Percentiles rank a stretch among this genome's conserved stretches.
Conservation (phyloP, 129 eudicot genomes). For the Lactuca saligna region DNA sequence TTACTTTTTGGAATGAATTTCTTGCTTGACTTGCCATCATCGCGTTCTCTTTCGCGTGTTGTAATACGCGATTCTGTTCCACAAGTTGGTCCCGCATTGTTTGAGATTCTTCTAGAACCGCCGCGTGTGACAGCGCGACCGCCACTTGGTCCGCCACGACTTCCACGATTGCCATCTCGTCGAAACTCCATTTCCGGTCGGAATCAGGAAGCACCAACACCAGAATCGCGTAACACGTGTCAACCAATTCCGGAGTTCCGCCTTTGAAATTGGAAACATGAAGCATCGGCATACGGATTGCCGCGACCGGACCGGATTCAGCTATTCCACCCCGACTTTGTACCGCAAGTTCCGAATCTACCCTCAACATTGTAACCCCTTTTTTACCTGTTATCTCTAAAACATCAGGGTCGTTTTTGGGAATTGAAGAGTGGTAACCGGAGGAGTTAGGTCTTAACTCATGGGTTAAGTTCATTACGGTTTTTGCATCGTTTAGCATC, state of each 20-base stretch:
- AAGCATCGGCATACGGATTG: constrained; percentile 90
- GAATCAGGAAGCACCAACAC: constrained; percentile 65
- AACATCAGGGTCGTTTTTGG: constrained; percentile 67
- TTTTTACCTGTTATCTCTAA: constrained; percentile 54
- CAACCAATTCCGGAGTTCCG: constrained; percentile 75
- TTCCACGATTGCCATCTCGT: constrained; percentile 77
- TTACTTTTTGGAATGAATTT: constrained; percentile 67
- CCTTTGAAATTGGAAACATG: constrained; percentile 83
- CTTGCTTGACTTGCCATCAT: constrained; percentile 89
- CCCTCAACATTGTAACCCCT: constrained; percentile 61
- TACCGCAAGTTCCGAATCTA: constrained; percentile 54
- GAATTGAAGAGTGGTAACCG: constrained; percentile 35
- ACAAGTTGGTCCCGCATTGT: constrained; percentile 70
- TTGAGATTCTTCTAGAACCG: constrained; percentile 87
- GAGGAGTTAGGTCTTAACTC: constrained; percentile 44
- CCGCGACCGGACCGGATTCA: constrained; percentile 77
- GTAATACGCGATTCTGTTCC: constrained; percentile 65
- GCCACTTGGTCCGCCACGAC: constrained; percentile 96
- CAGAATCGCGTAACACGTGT: constrained; percentile 65
- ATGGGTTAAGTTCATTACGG: constrained; percentile 68
- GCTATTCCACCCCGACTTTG: constrained; percentile 62
- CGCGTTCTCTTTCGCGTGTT: constrained; percentile 80
- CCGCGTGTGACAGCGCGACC: constrained; percentile 84
- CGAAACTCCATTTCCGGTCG: constrained; percentile 50
- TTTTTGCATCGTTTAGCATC: constrained; percentile 59